Evolutionary conservation across 345 rosid genomes (phyloP).

Genomic region (Euphorbia pulcherrima): DNA sequence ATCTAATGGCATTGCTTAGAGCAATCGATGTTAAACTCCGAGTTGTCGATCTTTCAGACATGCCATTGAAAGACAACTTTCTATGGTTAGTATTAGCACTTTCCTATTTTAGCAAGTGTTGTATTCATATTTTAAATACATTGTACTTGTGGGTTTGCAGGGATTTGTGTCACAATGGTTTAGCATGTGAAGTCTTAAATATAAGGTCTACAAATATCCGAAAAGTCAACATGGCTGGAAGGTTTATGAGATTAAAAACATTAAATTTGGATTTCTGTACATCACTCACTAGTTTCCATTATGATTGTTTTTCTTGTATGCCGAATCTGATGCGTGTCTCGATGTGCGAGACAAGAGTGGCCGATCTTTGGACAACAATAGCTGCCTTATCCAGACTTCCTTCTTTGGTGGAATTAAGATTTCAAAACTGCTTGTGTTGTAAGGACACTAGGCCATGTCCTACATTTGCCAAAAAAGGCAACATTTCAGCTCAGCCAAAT

Average conservation of each 20-base stretch:
- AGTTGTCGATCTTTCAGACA: conserved; percentile 32
- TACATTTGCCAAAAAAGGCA: conserved; percentile 24
- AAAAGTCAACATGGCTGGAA: conserved; percentile 44
- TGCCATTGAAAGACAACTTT: conserved; percentile 31
- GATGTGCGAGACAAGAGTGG: conserved; percentile 53
- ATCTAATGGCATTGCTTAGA: conserved; percentile 34
- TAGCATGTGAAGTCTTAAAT: conserved; percentile 36
- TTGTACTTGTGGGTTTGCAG: conserved; percentile 24
- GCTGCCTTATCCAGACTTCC: conserved; percentile 45
- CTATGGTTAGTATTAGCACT: conserved; percentile 30
- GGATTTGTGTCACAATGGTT: conserved; percentile 33
- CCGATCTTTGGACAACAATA: conserved; percentile 49
- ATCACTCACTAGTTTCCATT: conserved; percentile 41
- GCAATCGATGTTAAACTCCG: conserved; percentile 35
- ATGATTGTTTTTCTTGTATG: conserved; percentile 54
- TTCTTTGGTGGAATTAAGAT: conserved; percentile 43
- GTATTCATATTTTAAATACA: background rate
- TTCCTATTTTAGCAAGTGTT: background rate
- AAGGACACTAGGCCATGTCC: conserved; percentile 42
- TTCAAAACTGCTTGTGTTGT: conserved; percentile 53
- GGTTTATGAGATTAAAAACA: conserved; percentile 36
- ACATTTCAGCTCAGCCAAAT: conserved; percentile 13
- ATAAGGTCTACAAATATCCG: conserved; percentile 30
- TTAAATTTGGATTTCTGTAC: conserved; percentile 50
- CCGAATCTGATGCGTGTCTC: conserved; percentile 48